Evolutionary conservation across 2,329 filamentous ascomycete species (phyloP).

Genomic region (Nemania bipapillata): DNA sequence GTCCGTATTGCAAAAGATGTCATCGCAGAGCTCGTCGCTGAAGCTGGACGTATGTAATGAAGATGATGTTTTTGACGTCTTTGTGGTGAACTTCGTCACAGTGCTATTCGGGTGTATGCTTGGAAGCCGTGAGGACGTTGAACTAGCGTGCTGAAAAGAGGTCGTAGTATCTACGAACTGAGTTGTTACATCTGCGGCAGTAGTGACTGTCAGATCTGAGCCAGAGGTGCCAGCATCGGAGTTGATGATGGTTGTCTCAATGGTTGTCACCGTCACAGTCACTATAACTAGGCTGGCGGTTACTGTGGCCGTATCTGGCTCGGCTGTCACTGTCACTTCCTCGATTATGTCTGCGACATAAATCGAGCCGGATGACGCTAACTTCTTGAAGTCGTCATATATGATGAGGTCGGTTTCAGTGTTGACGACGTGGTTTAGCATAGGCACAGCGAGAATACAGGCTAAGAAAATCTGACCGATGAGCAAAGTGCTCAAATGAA

Average conservation of each 20-base stretch:
- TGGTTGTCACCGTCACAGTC: constrained; percentile 12
- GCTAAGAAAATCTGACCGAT: background rate
- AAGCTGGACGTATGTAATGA: constrained; percentile 13
- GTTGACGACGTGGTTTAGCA: background rate
- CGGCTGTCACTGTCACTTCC: background rate
- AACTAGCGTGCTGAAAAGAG: background rate
- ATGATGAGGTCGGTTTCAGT: background rate
- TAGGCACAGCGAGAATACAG: constrained; percentile 19
- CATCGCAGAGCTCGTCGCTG: constrained; percentile 40
- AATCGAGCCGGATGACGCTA: background rate
- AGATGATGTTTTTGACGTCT: constrained; percentile 9
- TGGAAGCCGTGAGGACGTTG: constrained; percentile 4
- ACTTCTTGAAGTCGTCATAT: background rate
- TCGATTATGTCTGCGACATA: background rate
- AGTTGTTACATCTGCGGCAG: background rate
- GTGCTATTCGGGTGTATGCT: background rate
- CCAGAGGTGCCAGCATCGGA: background rate
- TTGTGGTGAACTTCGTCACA: constrained; percentile 12
- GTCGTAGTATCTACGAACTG: background rate
- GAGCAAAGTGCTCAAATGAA: constrained; percentile 21
- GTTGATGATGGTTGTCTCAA: background rate
- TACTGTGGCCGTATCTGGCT: background rate
- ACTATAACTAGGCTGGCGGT: background rate
- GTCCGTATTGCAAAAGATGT: constrained; percentile 43
- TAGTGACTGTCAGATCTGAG: background rate